Evolutionary conservation across 129 eudicot species (phyloP), one percentile per base, ranked within the genome.

Genomic region (Saposhnikovia divaricata): DNA sequence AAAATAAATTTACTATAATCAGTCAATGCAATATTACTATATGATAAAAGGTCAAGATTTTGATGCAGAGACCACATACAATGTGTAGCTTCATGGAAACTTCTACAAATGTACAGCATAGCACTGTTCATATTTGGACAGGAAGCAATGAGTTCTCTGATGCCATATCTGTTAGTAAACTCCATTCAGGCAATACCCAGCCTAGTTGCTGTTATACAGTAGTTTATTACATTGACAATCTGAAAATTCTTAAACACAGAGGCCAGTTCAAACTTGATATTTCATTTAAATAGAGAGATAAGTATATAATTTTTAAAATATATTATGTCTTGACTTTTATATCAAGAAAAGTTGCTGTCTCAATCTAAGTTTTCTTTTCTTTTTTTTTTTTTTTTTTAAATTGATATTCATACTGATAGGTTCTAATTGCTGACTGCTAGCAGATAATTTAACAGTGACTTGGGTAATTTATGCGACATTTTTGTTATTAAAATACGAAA

Each of bases 281-380:
- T 61, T 61, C 4, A 61, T n/a, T 51, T 9, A 8, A 19, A 3
- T 61, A 61, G 34, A 7, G 69, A 25, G 10, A 21, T n/a, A 18
- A 51, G 6, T 7, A 53, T 21, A 8, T 1, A 23, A n/a, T n/a
- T n/a, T n/a, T n/a, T n/a, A n/a, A n/a, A n/a, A n/a, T n/a, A n/a
- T n/a, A n/a, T n/a, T n/a, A 66, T 66, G 42, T 66, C 40, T n/a
- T 28, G 72, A 66, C 72, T 68, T 68, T 65, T 31, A 27, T 68
- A 68, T 68, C 43, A 68, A 27, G 7, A 31, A 68, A 68, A 68
- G 3, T 68, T 68, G 73, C 73, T 12, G 73, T 68, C 73, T 68
- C 73, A 31, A 14, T 68, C 23, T 0, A 68, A 15, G 23, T 6
- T 31, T n/a, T n/a, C n/a, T n/a, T n/a, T n/a, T n/a, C n/a, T n/a